A percentile compares a stretch with the other conserved stretches of the same genome.
These are phyloP conservation scores for Syzygium aqueum DNA, from an alignment of 345 rosid species.

Conservation along the genomic window DNA sequence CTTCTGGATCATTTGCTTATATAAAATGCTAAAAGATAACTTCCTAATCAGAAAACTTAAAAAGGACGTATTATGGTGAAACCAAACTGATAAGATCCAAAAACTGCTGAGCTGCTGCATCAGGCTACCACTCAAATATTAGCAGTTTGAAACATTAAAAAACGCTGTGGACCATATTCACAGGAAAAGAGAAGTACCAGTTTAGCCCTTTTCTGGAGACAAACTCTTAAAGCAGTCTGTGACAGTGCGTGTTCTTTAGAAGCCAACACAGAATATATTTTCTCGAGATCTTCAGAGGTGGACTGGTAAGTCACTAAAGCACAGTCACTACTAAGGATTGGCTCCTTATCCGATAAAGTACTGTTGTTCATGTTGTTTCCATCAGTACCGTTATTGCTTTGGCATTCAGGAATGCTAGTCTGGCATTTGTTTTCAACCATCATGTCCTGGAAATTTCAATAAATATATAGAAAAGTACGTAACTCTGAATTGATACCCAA, in stretches of 20 bases:
- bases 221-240: conserved; percentile 25
- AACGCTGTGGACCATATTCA: not conserved
- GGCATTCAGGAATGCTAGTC: conserved; percentile 4
- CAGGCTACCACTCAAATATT: not conserved
- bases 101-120: not conserved
- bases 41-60: not conserved
- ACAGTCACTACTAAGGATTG: conserved; percentile 1
- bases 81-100: not conserved
- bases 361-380: conserved; percentile 7
- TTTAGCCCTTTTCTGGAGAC: not conserved
- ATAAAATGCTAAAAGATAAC: not conserved
- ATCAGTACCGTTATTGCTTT: conserved; percentile 13
- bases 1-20: not conserved
- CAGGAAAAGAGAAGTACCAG: not conserved
- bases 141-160: not conserved
- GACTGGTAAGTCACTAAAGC: conserved; percentile 13
- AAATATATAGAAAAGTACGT: not conserved
- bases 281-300: conserved; percentile 21
- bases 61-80: not conserved
- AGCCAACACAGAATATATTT: conserved; percentile 18
- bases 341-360: conserved; percentile 4
- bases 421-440: not conserved
- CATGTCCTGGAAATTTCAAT: not conserved
- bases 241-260: conserved; percentile 33
- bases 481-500: not conserved